Evolutionary conservation across 495 filamentous ascomycete genomes (phyloP), one percentile per base, ranked within the genome.

Genomic region (Beverwykella pulmonaria): DNA sequence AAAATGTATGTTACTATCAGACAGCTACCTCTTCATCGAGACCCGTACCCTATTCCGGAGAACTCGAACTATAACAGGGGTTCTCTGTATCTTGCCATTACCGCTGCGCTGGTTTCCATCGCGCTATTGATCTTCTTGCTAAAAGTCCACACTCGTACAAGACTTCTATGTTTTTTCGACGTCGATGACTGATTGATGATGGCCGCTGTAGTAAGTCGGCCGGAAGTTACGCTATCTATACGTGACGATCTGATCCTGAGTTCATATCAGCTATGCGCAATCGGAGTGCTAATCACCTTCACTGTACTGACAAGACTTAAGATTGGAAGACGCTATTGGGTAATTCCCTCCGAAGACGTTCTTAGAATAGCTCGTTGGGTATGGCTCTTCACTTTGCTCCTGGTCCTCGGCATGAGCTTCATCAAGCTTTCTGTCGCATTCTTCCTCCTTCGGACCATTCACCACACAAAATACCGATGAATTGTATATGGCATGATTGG

Each of bases 181-280:
- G 29, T 63, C 7, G 48, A 54, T 63, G 60, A 63, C 49, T 26
- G 36, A n/a, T 22, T 61, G 1, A 61, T 61, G 59, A 17, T 50
- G 6, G 27, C 30, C 10, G 36, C 56, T 48, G 39, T 44, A 22
- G 56, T 59, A 25, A 59, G 56, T 59, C 20, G 25, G 23, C 20
- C 44, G 15, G 4, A 48, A 6, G 1, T 2, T 19, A 23, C 14
- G 17, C 1, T n/a, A 1, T 17, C 1, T 2, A 15, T 19, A 47
- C 1, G 26, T 26, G 12, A 23, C n/a, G 39, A 48, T 20, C 23
- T 26, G 20, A 19, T 8, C 6, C 19, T 5, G 20, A 27, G 8
- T 30, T 3, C 12, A 44, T 14, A 26, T 15, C 20, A 61, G 59
- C 23, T 53, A 20, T 61, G 47, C 44, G 7, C 25, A 53, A 6